Base-by-base conservation (phyloP, 2,329 filamentous ascomycete genomes). In the Nakataea oryzae region DNA sequence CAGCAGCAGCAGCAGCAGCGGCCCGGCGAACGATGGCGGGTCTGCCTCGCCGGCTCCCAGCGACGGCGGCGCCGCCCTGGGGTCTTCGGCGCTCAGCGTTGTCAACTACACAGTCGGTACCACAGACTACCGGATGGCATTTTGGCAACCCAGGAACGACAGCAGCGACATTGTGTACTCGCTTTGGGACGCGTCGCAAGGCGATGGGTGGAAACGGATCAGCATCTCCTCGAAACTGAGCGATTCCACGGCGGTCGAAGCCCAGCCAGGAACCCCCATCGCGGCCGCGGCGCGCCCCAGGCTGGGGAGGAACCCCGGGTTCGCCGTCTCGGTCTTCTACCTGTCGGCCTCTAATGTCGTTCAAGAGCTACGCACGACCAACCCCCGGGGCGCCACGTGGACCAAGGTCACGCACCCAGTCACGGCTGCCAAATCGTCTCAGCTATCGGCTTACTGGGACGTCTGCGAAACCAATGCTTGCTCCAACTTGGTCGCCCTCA, bases 401-500 rank as follows among this genome's bases (percentile, higher is more conserved):
- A 28, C 34, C 26, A 60, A 60, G 41, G 41, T 30, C 26, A 50
- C 58, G 41, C 41, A 47, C 58, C n/a, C 58, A 7, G 14, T 60
- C 26, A 13, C 27, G 11, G 34, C 41, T 13, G 26, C 14, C 24
- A 21, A 12, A 26, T n/a, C n/a, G 24, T 17, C 58, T 7, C 58
- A 60, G 41, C 32, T 60, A 12, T 24, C 58, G n/a, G 58, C 58
- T 26, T 34, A 34, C 14, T 60, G 41, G 58, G 58, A 60, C 58
- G 32, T 50, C 14, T 60, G 58, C 41, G 32, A 27, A 7, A 47
- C n/a, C 4, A 50, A n/a, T 7, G 21, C 27, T 12, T 47, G 58
- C 24, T 29, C 58, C 34, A 14, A 12, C 26, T 17, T 28, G 21
- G 7, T 59, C 32, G 8, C 27, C 14, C 29, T 60, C 24, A 34